Percentiles rank a stretch among this genome's conserved stretches.
phyloP scores from a whole-genome alignment of 73 alveolate genomes.

The Paramecium octaurelia region DNA sequence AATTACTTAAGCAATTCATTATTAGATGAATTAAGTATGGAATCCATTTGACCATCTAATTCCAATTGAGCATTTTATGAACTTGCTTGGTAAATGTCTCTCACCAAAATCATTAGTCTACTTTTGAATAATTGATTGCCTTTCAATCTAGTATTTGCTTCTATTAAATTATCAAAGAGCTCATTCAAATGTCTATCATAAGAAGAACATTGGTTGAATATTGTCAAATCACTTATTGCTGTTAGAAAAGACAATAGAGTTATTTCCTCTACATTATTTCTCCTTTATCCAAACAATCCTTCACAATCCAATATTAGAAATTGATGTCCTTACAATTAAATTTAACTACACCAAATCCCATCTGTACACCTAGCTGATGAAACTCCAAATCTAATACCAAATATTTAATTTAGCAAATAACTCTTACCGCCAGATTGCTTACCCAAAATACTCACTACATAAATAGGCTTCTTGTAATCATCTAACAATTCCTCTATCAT shows the following conservation, averaged over 20 bases:
- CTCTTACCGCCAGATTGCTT: constrained; percentile 66
- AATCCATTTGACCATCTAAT: neutral
- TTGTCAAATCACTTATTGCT: constrained; percentile 37
- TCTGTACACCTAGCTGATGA: constrained; percentile 75
- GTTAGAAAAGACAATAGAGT: neutral
- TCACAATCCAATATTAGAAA: constrained; percentile 36
- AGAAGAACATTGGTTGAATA: constrained; percentile 59
- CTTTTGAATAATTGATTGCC: constrained; percentile 23
- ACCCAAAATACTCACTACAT: constrained; percentile 61
- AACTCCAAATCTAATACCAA: constrained; percentile 70
- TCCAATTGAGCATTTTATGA: neutral
- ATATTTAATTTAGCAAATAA: constrained; percentile 61
- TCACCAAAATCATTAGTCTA: neutral
- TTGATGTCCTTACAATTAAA: neutral
- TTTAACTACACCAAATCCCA: constrained; percentile 66
- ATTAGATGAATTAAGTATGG: neutral
- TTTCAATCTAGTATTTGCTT: neutral
- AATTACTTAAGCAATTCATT: neutral
- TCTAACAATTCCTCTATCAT: neutral
- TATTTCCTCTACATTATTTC: constrained; percentile 20
- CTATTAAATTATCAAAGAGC: neutral
- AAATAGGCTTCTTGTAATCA: neutral
- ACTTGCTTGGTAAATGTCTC: neutral
- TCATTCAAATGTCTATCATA: constrained; percentile 15
- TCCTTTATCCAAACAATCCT: constrained; percentile 37